Evolutionary conservation across 371 early-diverging fungal species (phyloP), one percentile per base, ranked within the genome.

Genomic region (Mortierella sp.): DNA sequence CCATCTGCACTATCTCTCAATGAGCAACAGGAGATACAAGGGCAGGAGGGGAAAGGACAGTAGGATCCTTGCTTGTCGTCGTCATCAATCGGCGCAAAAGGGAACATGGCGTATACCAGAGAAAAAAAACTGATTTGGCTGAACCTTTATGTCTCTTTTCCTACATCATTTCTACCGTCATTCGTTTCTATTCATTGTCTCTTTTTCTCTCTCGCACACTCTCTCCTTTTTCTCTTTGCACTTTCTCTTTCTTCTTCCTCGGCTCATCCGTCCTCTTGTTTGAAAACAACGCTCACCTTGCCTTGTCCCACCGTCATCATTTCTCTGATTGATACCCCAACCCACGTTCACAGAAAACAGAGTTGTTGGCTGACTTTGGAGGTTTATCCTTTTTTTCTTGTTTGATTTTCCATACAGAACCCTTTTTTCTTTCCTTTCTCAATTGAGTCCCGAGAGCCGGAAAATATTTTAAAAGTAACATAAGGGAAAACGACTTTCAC

Each of bases 1-100:
- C 38, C 43, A 63, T 38, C 43, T 68, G 68, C 68, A 68, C 43
- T 68, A 68, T 46, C 46, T 46, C 38, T 29, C 54, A 73, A 73
- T 38, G 73, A 38, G 68, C 12, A 68, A 41, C 35, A 63, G 18
- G 32, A 63, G 63, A 63, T 63, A 72, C 46, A 54, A 75, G 75
- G 75, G 48, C 48, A 65, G 29, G 16, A 32, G 18, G 29, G 18
- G n/a, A 75, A 27, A 35, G 18, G 10, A 60, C 35, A 60, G 32
- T 14, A 32, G 29, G 12, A 55, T 71, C 77, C 77, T 46, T 76
- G 71, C 48, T 72, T 11, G 18, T 35, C 55, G 38, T 72, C 70
- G 74, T 73, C 78, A 72, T 70, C 51, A 80, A 68, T 80, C 73
- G 76, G 80, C 76, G 29, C 43, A 68, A 71, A 80, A 75, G 72